These are phyloP conservation scores for Fusarium compactum DNA, from an alignment of 2,329 filamentous ascomycete species.

Conservation along the genomic window DNA sequence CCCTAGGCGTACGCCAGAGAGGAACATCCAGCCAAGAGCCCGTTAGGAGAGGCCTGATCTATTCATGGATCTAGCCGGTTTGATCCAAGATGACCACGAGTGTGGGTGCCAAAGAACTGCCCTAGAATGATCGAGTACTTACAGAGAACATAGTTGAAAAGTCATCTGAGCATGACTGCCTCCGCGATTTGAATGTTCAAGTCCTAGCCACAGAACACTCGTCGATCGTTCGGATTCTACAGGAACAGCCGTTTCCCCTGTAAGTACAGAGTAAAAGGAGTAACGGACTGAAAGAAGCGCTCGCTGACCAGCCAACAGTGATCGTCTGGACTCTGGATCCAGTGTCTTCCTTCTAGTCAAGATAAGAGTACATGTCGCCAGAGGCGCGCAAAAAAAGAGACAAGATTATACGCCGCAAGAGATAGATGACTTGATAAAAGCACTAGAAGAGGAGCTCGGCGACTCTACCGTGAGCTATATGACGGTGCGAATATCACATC, in stretches of 20 bases:
- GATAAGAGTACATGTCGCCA: conserved; percentile 51
- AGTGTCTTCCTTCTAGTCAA: conserved; percentile 63
- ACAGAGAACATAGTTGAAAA: conserved; percentile 44
- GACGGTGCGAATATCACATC: conserved; percentile 64
- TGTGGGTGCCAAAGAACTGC: conserved; percentile 30
- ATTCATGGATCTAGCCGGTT: conserved; percentile 7
- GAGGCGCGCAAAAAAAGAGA: conserved; percentile 12
- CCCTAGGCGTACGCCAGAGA: conserved; percentile 15
- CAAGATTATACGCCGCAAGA: conserved; percentile 52
- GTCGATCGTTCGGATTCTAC: conserved; percentile 60
- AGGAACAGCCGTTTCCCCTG: conserved; percentile 58
- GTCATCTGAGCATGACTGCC: conserved; percentile 58
- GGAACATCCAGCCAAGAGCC: not conserved
- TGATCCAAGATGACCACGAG: conserved; percentile 32
- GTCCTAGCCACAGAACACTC: conserved; percentile 57
- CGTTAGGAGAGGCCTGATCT: conserved; percentile 8
- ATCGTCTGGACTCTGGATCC: conserved; percentile 57
- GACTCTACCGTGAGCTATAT: conserved; percentile 62
- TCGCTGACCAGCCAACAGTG: conserved; percentile 50
- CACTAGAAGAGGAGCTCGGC: conserved; percentile 69
- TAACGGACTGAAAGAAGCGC: not conserved
- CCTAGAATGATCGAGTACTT: conserved; percentile 10
- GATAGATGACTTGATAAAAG: conserved; percentile 68
- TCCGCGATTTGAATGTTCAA: conserved; percentile 63
- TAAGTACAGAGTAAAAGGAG: conserved; percentile 44